Conservation (phyloP, 257 asterid species). For the Plantago elongata region DNA sequence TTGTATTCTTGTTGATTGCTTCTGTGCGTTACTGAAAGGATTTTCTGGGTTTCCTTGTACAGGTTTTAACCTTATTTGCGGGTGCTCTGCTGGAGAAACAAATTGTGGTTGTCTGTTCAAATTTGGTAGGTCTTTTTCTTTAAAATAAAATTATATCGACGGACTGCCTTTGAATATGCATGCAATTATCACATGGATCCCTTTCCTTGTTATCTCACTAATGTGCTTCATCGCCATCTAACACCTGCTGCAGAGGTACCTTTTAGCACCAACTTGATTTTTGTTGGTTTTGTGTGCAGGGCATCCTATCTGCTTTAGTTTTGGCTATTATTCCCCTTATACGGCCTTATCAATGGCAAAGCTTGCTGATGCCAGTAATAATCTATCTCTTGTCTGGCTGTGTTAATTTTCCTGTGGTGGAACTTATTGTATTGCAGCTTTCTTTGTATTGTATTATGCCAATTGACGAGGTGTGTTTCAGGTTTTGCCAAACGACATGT, state of each 20-base stretch:
- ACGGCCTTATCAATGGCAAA: constrained; percentile 98
- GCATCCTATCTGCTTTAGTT: constrained; percentile 78
- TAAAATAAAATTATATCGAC: neutral
- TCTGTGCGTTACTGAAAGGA: constrained; percentile 10
- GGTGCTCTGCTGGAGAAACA: constrained; percentile 96
- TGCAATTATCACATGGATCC: constrained; percentile 8
- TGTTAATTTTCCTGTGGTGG: constrained; percentile 7
- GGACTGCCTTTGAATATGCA: too few species aligned
- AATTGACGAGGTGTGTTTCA: constrained; percentile 30
- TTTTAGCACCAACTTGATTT: constrained; percentile 3
- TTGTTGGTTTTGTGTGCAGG: constrained; percentile 49
- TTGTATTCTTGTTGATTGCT: constrained; percentile 1
- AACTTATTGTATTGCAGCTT: constrained; percentile 1
- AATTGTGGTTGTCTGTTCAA: constrained; percentile 72
- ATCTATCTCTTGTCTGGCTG: constrained; percentile 20
- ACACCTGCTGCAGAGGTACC: constrained; percentile 2
- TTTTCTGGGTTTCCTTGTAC: constrained; percentile 27
- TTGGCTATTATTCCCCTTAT: constrained; percentile 84
- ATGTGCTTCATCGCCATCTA: constrained; percentile 1
- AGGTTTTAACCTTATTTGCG: constrained; percentile 82
- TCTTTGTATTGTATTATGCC: constrained; percentile 17
- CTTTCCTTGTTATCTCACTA: neutral
- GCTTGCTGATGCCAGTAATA: constrained; percentile 92
- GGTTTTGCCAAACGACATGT: constrained; percentile 98
- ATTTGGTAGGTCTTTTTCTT: constrained; percentile 55